Percentiles rank a stretch among this genome's conserved stretches.
Conservation (phyloP, 345 rosid genomes). For the Melaleuca quinquenervia region DNA sequence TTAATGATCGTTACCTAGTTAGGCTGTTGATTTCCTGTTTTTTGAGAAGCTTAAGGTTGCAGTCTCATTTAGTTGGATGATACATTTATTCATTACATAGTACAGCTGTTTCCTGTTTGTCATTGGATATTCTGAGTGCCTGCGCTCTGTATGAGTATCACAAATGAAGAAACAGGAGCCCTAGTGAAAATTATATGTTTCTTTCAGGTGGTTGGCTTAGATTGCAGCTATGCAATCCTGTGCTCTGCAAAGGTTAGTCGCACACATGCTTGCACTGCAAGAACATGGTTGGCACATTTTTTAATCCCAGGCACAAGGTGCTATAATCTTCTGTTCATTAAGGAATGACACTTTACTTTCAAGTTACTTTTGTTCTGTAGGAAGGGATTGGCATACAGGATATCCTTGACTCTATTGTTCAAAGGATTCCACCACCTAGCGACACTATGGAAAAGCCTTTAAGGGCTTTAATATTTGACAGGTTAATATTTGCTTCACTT, state of each 20-base stretch:
- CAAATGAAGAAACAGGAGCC: not conserved
- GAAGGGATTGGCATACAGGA: constrained; percentile 89
- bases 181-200: not conserved
- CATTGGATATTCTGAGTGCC: not conserved
- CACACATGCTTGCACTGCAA: not conserved
- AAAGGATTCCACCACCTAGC: constrained; percentile 74
- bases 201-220: constrained; percentile 79
- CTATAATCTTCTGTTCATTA: not conserved
- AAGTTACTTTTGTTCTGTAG: constrained; percentile 19
- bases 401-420: constrained; percentile 69
- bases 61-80: not conserved
- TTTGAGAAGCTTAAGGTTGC: not conserved
- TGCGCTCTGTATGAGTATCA: constrained; percentile 1
- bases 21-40: not conserved
- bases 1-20: not conserved
- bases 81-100: not conserved
- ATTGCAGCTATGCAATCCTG: constrained; percentile 81
- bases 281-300: not conserved
- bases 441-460: constrained; percentile 52
- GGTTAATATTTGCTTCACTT: constrained; percentile 20
- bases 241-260: constrained; percentile 96
- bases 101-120: not conserved
- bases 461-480: constrained; percentile 90
- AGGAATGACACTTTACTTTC: not conserved
- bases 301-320: not conserved